Conservation (phyloP, 768 basidiomycete species). For the Tulasnella sp. region DNA sequence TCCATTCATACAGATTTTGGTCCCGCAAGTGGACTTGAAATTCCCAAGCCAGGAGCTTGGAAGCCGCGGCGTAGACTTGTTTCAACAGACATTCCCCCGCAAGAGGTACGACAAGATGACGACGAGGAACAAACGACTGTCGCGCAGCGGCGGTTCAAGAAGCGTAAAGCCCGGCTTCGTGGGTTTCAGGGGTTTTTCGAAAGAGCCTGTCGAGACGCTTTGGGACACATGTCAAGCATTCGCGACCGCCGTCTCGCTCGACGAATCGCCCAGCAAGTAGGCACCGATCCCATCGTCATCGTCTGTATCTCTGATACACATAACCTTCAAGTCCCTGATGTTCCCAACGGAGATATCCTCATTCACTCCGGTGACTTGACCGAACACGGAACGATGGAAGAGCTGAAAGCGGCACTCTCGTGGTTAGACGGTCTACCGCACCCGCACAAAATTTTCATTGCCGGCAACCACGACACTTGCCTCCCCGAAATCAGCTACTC, state of each 20-base stretch:
- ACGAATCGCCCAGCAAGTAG: background rate
- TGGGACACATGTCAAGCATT: background rate
- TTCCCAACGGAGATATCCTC: constrained; percentile 17
- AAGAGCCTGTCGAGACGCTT: background rate
- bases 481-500: constrained; percentile 23
- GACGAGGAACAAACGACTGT: background rate
- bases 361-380: constrained; percentile 19
- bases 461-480: constrained; percentile 39
- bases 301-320: constrained; percentile 16
- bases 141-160: background rate
- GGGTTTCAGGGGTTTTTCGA: background rate
- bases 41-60: background rate
- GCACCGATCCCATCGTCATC: background rate
- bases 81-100: background rate
- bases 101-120: background rate
- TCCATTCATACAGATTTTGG: background rate
- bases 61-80: background rate
- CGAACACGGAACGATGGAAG: constrained; percentile 10
- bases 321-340: background rate
- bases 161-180: background rate
- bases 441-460: constrained; percentile 37
- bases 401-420: constrained; percentile 4
- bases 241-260: background rate
- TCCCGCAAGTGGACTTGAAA: background rate
- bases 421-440: constrained; percentile 30